A percentile compares a stretch with the other conserved stretches of the same genome.
Evolutionary conservation across 768 basidiomycete species (phyloP).

Genomic region (Tricholoma furcatifolium): DNA sequence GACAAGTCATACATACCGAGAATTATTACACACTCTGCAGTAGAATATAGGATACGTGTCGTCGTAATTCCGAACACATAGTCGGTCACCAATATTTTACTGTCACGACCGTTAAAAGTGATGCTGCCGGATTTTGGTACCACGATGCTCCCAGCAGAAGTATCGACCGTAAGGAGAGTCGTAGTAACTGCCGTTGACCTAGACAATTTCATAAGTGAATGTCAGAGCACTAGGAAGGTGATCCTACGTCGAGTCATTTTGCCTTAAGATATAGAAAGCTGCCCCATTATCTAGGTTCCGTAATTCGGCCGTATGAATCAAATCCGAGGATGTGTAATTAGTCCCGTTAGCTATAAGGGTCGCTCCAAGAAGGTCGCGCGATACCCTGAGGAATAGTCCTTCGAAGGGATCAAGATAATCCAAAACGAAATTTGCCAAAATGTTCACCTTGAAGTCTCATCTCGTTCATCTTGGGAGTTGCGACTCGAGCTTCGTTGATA

Average conservation of each 20-base stretch:
- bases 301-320: conserved; percentile 46
- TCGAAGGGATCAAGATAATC: neutral
- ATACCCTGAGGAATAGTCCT: conserved; percentile 54
- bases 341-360: conserved; percentile 49
- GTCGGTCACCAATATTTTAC: conserved; percentile 48
- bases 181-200: conserved; percentile 46
- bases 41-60: conserved; percentile 42
- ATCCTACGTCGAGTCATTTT: conserved; percentile 39
- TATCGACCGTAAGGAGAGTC: conserved; percentile 41
- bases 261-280: conserved; percentile 50
- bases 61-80: conserved; percentile 39
- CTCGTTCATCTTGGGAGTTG: conserved; percentile 48
- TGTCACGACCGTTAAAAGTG: conserved; percentile 46
- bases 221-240: neutral
- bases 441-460: conserved; percentile 49
- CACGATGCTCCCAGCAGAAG: conserved; percentile 35
- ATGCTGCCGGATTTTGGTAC: conserved; percentile 38
- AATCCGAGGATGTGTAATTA: conserved; percentile 42
- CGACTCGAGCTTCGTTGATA: conserved; percentile 53
- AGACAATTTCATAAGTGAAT: neutral
- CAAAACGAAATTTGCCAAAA: neutral
- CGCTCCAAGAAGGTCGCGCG: conserved; percentile 43
- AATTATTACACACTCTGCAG: conserved; percentile 37
- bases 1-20: neutral
- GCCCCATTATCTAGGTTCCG: conserved; percentile 42